These are phyloP conservation scores for Polysphondylium violaceum DNA, from an alignment of 78 protist species.

Conservation along the genomic window DNA sequence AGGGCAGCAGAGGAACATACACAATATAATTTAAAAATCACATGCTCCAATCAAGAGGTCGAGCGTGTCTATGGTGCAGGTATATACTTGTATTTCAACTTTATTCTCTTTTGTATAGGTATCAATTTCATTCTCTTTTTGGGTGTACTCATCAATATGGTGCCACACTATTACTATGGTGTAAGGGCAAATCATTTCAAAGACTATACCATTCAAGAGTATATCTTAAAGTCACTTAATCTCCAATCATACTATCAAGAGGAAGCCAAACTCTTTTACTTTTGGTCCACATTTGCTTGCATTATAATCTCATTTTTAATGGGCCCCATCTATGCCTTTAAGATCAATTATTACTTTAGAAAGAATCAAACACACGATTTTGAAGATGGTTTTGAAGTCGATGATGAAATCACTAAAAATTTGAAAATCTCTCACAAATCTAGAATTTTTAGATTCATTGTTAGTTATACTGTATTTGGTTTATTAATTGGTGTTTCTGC, in stretches of 20 bases:
- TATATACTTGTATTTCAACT: slow-evolving; percentile 58
- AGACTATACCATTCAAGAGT: slow-evolving; percentile 15
- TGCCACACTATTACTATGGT: slow-evolving; percentile 69
- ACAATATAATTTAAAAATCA: slow-evolving; percentile 9
- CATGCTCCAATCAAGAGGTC: slow-evolving; percentile 21
- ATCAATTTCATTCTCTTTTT: slow-evolving; percentile 12
- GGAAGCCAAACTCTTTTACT: slow-evolving; percentile 9
- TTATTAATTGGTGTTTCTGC: slow-evolving; percentile 31
- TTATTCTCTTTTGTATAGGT: slow-evolving; percentile 33
- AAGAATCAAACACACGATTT: slow-evolving; percentile 24
- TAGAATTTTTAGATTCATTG: neutral
- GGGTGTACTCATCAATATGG: neutral
- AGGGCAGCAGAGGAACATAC: slow-evolving; percentile 50
- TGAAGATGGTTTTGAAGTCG: slow-evolving; percentile 68
- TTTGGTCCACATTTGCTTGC: slow-evolving; percentile 40
- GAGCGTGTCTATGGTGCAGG: slow-evolving; percentile 55
- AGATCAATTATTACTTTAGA: slow-evolving; percentile 33
- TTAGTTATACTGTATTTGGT: slow-evolving; percentile 24
- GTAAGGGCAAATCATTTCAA: neutral
- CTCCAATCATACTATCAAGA: slow-evolving; percentile 48
- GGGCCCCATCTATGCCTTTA: slow-evolving; percentile 65
- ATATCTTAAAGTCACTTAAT: slow-evolving; percentile 18
- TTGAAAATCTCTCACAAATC: neutral
- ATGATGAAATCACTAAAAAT: slow-evolving; percentile 14
- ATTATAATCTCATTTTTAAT: slow-evolving; percentile 23